Percentiles rank a stretch among this genome's conserved stretches.
These are phyloP conservation scores for Aurinia saxatilis DNA, from an alignment of 345 rosid species.

Conservation along the genomic window DNA sequence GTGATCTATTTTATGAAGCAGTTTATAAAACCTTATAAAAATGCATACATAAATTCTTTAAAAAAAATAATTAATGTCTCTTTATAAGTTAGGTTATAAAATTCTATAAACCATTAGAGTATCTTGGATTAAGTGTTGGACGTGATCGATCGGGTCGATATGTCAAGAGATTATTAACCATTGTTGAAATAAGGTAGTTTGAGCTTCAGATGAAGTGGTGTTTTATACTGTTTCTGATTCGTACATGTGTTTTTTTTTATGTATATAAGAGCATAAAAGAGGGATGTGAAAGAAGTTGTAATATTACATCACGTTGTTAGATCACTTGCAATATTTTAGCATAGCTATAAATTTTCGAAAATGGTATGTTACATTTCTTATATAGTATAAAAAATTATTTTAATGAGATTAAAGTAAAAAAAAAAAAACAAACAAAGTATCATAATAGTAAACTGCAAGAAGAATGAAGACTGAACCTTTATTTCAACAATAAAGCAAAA, in stretches of 20 bases:
- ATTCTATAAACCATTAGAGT: too few relatives aligned
- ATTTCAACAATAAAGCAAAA: constrained; percentile 21
- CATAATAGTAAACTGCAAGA: neutral
- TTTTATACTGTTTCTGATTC: constrained; percentile 8
- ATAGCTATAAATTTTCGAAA: neutral
- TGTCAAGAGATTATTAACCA: constrained; percentile 20
- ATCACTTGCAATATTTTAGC: constrained; percentile 9
- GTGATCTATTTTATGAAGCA: too few relatives aligned
- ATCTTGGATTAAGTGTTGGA: constrained; percentile 58
- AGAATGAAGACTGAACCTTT: constrained; percentile 16
- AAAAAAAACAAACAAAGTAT: too few relatives aligned
- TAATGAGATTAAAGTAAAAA: neutral
- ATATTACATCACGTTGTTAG: neutral
- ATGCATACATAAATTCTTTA: too few relatives aligned
- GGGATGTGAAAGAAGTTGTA: constrained; percentile 4
- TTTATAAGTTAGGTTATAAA: too few relatives aligned
- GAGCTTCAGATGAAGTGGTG: constrained; percentile 16
- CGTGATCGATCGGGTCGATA: constrained; percentile 47
- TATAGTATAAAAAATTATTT: neutral
- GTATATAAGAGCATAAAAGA: constrained; percentile 13
- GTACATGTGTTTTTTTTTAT: constrained; percentile 1
- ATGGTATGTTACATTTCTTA: neutral
- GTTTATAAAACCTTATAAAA: too few relatives aligned
- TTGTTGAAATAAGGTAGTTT: constrained; percentile 24
- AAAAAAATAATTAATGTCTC: too few relatives aligned